Evolutionary conservation across 1,284 basidiomycete genomes (phyloP), one percentile per base, ranked within the genome.

Genomic region (Moniliella sp.): DNA sequence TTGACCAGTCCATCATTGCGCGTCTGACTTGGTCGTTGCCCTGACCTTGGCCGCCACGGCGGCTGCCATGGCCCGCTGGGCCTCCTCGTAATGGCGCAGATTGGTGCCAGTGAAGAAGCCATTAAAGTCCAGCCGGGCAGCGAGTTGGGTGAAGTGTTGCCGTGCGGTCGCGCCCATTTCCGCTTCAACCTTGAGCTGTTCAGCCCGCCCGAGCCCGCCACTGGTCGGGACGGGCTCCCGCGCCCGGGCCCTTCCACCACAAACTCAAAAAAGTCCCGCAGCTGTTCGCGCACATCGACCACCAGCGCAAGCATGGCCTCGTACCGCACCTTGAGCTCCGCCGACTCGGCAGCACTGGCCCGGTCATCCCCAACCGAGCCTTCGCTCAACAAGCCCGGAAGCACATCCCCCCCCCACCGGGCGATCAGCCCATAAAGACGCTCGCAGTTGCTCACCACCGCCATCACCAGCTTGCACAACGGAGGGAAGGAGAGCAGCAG

Each of bases 371-470:
- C 69, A 76, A 53, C 48, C 74, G 77, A 15, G 11, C 76, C 78
- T 47, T 82, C 80, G 40, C 73, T 74, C 25, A 84, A 62, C 26
- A 84, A 64, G 0, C 75, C 77, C 7, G 82, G 82, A 1, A 86
- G 64, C 2, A 86, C 72, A 50, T 86, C 80, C 0, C 80, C 82
- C n/a, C 78, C 78, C 82, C 82, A 88, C 29, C 80, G 65, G 59
- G 84, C 81, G 0, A 84, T 71, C 37, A 79, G 71, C 4, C 73
- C 76, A 48, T 36, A 39, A 18, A 88, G 81, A 5, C 73, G 68
- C 52, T 79, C 78, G 55, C 80, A 86, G 2, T 75, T 66, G 42
- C 80, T 76, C 31, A 86, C 65, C 33, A 84, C 73, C 26, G 72
- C 67, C 9, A 74, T 65, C 26, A 74, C 70, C 1, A 69, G 60